Percentiles rank a stretch among this genome's conserved stretches.
phyloP scores from a whole-genome alignment of 495 filamentous ascomycete genomes.

The Choiromyces venosus region DNA sequence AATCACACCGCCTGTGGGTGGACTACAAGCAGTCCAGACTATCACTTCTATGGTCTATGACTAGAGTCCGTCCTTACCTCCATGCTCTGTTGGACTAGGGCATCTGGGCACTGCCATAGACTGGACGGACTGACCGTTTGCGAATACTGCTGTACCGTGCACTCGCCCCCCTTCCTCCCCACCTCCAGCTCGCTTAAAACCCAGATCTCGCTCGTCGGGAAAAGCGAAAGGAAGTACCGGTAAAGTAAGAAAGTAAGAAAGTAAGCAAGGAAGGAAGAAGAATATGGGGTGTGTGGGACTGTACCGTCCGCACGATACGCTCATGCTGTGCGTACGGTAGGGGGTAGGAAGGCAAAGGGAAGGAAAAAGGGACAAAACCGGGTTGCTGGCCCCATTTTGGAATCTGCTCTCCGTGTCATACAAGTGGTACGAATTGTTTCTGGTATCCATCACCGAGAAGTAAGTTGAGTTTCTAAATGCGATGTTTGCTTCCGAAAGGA shows the following conservation, averaged over 20 bases:
- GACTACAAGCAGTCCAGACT: too few species aligned
- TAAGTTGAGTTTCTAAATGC: background rate
- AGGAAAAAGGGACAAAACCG: background rate
- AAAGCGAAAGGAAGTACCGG: too few species aligned
- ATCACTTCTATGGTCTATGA: too few species aligned
- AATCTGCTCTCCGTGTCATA: constrained; percentile 3
- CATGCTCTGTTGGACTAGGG: too few species aligned
- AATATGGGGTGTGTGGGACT: background rate
- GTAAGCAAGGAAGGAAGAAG: too few species aligned
- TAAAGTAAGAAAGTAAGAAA: too few species aligned
- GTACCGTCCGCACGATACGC: too few species aligned
- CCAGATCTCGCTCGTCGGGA: background rate
- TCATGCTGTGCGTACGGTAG: background rate
- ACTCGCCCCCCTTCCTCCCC: background rate
- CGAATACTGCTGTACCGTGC: background rate
- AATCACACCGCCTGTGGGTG: too few species aligned
- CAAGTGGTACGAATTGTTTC: background rate
- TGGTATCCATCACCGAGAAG: background rate
- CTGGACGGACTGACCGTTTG: background rate
- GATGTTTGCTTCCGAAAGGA: constrained; percentile 1
- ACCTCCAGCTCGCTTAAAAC: too few species aligned
- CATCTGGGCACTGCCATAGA: too few species aligned
- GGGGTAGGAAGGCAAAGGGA: background rate
- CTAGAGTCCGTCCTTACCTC: too few species aligned
- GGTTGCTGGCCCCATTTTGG: constrained; percentile 1